A percentile compares a stretch with the other conserved stretches of the same genome.
phyloP scores from a whole-genome alignment of 1,139 yeast genomes.

The Candida pseudoviswanathii region DNA sequence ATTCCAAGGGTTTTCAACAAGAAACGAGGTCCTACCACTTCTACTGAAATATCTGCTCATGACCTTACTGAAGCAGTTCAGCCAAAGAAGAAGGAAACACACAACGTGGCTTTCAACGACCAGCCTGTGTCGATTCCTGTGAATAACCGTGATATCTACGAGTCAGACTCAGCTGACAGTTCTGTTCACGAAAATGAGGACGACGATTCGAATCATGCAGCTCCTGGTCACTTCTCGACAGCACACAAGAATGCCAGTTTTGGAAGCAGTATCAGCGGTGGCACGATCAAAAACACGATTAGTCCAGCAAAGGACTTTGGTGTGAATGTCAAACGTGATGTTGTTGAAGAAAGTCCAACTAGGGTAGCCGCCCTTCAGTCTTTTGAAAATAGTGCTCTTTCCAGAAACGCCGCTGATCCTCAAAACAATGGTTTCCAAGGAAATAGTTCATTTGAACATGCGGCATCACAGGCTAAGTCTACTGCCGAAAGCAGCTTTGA shows the following conservation, averaged over 20 bases:
- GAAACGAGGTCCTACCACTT: not conserved
- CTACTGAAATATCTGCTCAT: not conserved
- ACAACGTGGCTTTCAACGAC: constrained; percentile 4
- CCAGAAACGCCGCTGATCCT: not conserved
- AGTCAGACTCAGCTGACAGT: not conserved
- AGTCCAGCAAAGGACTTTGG: constrained; percentile 1
- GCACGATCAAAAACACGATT: not conserved
- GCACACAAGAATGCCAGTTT: not conserved
- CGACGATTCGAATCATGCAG: constrained; percentile 1
- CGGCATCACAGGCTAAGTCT: not conserved
- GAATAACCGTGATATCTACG: not conserved
- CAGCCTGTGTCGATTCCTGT: constrained; percentile 1
- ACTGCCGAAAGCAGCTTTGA: not conserved
- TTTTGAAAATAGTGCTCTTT: not conserved
- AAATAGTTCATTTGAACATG: not conserved
- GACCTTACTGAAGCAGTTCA: not conserved
- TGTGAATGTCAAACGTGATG: not conserved
- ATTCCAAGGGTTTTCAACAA: not conserved
- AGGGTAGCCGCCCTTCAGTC: not conserved
- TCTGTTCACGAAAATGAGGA: not conserved
- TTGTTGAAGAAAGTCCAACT: constrained; percentile 2
- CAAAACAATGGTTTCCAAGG: not conserved
- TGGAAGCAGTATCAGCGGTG: not conserved
- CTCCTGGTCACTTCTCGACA: not conserved
- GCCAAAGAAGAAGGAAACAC: constrained; percentile 1